These are phyloP conservation scores for Boechera divaricarpa DNA, from an alignment of 345 rosid genomes.

Conservation along the genomic window DNA sequence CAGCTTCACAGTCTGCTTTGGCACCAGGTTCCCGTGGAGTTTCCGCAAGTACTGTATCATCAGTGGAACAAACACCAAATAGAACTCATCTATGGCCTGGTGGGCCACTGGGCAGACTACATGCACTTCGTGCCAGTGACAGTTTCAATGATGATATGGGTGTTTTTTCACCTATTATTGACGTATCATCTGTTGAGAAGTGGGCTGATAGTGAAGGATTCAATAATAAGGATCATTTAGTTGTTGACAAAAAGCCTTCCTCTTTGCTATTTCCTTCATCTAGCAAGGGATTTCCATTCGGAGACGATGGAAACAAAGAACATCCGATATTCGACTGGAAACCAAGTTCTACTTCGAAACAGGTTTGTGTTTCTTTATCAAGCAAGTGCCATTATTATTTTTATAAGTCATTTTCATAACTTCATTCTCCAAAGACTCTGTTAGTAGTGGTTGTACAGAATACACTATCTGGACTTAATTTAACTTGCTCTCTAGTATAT, in stretches of 20 bases:
- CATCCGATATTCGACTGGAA: constrained; percentile 86
- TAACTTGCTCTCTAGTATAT: background rate
- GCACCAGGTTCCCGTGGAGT: constrained; percentile 61
- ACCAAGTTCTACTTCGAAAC: constrained; percentile 65
- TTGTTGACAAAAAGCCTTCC: constrained; percentile 69
- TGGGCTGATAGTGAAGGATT: constrained; percentile 69
- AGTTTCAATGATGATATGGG: constrained; percentile 93
- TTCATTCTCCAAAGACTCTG: constrained; percentile 12
- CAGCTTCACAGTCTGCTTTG: constrained; percentile 57
- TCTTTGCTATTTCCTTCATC: constrained; percentile 71
- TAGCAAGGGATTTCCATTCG: constrained; percentile 65
- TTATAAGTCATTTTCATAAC: background rate
- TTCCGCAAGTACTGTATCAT: constrained; percentile 51
- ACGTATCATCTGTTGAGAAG: constrained; percentile 81
- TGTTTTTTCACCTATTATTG: constrained; percentile 89
- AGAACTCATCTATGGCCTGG: constrained; percentile 69
- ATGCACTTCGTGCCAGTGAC: constrained; percentile 69
- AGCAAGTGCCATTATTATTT: constrained; percentile 1
- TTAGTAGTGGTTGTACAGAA: background rate
- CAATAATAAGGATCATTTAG: constrained; percentile 63
- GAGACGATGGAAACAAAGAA: constrained; percentile 66
- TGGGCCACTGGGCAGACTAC: constrained; percentile 72
- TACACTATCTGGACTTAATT: constrained; percentile 13
- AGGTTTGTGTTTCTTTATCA: constrained; percentile 54
- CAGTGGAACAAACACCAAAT: constrained; percentile 72